Percentiles rank a stretch among this genome's conserved stretches.
phyloP scores from a whole-genome alignment of 2,329 filamentous ascomycete genomes.

The Fusarium tuaranense region DNA sequence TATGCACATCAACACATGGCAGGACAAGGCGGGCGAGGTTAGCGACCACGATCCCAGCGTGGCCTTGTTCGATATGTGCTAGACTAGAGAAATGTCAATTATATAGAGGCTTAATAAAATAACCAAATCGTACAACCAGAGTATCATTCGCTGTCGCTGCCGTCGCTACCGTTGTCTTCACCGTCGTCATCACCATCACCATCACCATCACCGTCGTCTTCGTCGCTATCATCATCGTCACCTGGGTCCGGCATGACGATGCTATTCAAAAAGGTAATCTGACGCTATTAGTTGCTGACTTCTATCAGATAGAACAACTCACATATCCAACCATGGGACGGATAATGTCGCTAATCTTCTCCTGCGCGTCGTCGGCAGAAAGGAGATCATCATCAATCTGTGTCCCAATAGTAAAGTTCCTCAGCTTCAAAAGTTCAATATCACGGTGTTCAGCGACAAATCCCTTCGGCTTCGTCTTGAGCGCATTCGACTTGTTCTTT shows the following conservation, averaged over 20 bases:
- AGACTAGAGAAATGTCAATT: conserved; percentile 1
- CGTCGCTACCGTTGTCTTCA: conserved; percentile 15
- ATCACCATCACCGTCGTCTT: conserved; percentile 44
- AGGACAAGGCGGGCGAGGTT: conserved; percentile 64
- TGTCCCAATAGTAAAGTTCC: conserved; percentile 80
- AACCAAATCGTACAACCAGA: not conserved
- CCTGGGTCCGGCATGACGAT: conserved; percentile 78
- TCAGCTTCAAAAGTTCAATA: conserved; percentile 83
- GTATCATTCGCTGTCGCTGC: conserved; percentile 1
- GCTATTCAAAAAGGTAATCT: conserved; percentile 79
- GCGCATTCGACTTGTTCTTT: conserved; percentile 77
- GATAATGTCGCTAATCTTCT: conserved; percentile 74
- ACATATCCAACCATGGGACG: conserved; percentile 82
- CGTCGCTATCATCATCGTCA: conserved; percentile 57
- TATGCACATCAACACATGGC: conserved; percentile 79
- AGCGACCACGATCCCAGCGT: conserved; percentile 79
- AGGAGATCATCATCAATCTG: conserved; percentile 76
- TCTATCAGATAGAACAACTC: conserved; percentile 53
- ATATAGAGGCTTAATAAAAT: not conserved
- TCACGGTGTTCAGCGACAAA: conserved; percentile 81
- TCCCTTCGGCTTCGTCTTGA: conserved; percentile 90
- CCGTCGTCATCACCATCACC: conserved; percentile 27
- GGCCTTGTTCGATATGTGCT: conserved; percentile 71
- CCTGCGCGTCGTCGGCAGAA: conserved; percentile 70
- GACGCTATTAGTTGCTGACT: not conserved